Base-by-base conservation (phyloP, 306 rosid species). In the Trifolium pratense region DNA sequence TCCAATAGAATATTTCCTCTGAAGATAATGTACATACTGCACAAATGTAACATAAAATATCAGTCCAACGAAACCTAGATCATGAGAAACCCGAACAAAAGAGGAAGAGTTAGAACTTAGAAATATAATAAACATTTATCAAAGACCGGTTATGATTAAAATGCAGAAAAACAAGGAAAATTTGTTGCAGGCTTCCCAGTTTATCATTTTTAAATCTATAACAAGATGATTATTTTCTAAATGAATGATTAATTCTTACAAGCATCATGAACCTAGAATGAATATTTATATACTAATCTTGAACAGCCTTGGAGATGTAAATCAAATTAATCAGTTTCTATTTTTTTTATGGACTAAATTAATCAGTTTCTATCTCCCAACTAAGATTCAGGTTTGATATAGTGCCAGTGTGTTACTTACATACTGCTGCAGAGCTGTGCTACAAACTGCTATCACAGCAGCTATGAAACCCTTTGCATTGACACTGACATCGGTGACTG, bases 401-500 rank as follows among this genome's bases (percentile, higher is more conserved):
- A 71, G 40, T 48, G 51, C 34, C 66, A 81, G 86, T 66, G 11
- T 31, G 62, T 31, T 76, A 88, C 91, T 90, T 82, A 88, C 96
- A 84, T 88, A 86, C 79, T 90, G 96, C 86, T 90, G 96, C 56
- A 90, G 71, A 48, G 96, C 80, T 23, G 96, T 90, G 84, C 91
- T 88, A 88, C 93, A 90, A 73, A 90, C 87, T 61, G 93, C 96
- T 46, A 90, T 80, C 16, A 78, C 79, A 66, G 93, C 93, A 77
- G 93, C 93, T 76, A 88, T 36, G 61, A 90, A 90, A 81, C 96
- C 96, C 80, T 83, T 90, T 25, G 89, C 60, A 79, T 90, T 90
- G 68, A 90, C 96, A 11, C 93, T 90, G 80, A 90, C 96, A 85
- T 90, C 96, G 10, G 96, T 90, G 74, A 90, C 93, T 29, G 96